phyloP scores from a whole-genome alignment of 768 basidiomycete species.

The Boletus reticulatus region DNA sequence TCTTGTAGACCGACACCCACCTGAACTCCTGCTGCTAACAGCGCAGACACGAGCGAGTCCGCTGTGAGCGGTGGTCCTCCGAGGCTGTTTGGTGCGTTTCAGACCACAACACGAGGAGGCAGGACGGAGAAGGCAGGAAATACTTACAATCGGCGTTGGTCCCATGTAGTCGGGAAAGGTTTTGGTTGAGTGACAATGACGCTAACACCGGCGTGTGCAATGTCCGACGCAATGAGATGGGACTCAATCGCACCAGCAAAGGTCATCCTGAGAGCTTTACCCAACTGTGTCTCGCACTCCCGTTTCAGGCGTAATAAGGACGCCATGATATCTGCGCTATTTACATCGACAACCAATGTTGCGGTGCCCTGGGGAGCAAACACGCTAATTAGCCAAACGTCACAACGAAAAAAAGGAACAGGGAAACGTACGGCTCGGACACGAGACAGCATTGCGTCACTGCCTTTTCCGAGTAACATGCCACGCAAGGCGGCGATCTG shows the following conservation, averaged over 20 bases:
- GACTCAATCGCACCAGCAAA: constrained; percentile 63
- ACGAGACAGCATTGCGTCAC: constrained; percentile 28
- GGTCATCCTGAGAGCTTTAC: constrained; percentile 58
- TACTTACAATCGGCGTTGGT: constrained; percentile 57
- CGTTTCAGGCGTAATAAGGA: constrained; percentile 64
- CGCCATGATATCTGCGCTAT: constrained; percentile 73
- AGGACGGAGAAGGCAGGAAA: not conserved
- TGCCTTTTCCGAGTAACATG: constrained; percentile 56
- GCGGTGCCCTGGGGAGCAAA: constrained; percentile 47
- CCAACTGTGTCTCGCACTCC: constrained; percentile 59
- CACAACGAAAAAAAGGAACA: not conserved
- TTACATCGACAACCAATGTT: constrained; percentile 64
- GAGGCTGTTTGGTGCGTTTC: constrained; percentile 36
- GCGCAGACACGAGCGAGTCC: constrained; percentile 50
- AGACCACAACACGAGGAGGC: not conserved
- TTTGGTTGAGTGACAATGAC: constrained; percentile 67
- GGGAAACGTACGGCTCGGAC: constrained; percentile 14
- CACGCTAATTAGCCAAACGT: not conserved
- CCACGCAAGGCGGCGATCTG: constrained; percentile 62
- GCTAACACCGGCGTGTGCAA: constrained; percentile 62
- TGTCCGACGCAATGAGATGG: constrained; percentile 64
- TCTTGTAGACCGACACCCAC: constrained; percentile 54
- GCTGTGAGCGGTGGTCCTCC: constrained; percentile 69
- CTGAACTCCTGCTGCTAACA: constrained; percentile 60
- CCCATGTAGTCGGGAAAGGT: constrained; percentile 66